These are phyloP conservation scores for Ceriops decandra DNA, from an alignment of 345 rosid genomes.

Conservation along the genomic window DNA sequence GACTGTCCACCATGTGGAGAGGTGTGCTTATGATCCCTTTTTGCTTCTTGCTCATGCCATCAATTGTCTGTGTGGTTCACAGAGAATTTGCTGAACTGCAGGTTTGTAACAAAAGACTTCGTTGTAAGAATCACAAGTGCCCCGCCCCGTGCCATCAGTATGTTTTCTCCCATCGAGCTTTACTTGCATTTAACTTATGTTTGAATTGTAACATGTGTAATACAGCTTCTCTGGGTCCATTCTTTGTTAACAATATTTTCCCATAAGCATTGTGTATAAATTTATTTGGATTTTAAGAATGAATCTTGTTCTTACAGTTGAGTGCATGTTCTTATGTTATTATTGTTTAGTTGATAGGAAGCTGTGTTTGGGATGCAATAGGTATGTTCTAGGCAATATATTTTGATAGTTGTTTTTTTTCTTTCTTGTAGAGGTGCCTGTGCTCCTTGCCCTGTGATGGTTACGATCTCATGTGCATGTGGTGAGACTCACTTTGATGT, in stretches of 20 bases:
- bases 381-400: not conserved
- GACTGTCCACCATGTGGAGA: slow-evolving; percentile 87
- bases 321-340: not conserved
- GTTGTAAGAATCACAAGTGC: slow-evolving; percentile 88
- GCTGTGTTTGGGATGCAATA: not conserved
- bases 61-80: not conserved
- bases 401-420: slow-evolving; percentile 18
- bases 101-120: slow-evolving; percentile 75
- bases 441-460: slow-evolving; percentile 96
- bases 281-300: not conserved
- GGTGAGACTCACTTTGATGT: slow-evolving; percentile 82
- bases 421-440: slow-evolving; percentile 71
- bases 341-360: slow-evolving; percentile 2
- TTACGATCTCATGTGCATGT: slow-evolving; percentile 81
- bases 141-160: slow-evolving; percentile 90
- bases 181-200: slow-evolving; percentile 5
- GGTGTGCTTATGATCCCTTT: slow-evolving; percentile 30
- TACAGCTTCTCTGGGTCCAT: not conserved
- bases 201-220: slow-evolving; percentile 1
- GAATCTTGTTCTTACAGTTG: not conserved
- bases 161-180: slow-evolving; percentile 17
- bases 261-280: not conserved
- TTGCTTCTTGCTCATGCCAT: not conserved
- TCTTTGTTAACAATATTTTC: not conserved
- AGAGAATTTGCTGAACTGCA: slow-evolving; percentile 29